A percentile compares a stretch with the other conserved stretches of the same genome.
These are phyloP conservation scores for Dendrobium chrysotoxum DNA, from an alignment of 106 monocot species.

Conservation along the genomic window DNA sequence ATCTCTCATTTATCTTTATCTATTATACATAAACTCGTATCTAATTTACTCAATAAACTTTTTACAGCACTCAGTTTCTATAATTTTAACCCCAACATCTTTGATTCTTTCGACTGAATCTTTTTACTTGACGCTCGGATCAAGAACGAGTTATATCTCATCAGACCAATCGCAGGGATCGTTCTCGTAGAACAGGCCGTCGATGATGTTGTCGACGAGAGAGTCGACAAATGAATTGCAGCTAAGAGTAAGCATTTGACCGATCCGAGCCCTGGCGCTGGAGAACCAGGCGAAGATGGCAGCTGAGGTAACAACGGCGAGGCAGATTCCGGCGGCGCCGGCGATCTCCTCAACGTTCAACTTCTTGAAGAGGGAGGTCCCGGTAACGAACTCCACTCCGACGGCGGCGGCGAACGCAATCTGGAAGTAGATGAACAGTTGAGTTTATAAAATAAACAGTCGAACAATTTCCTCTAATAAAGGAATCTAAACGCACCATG, in stretches of 20 bases:
- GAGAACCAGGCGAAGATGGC: conserved; percentile 74
- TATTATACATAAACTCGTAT: background rate
- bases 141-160: conserved; percentile 8
- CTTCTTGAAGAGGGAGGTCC: conserved; percentile 86
- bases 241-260: conserved; percentile 54
- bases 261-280: conserved; percentile 48
- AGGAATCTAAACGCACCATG: conserved; percentile 43
- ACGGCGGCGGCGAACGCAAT: conserved; percentile 70
- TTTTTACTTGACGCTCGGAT: background rate
- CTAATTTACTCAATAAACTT: background rate
- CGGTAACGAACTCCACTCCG: conserved; percentile 60
- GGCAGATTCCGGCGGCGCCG: conserved; percentile 59
- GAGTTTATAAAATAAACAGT: background rate
- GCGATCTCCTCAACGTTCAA: conserved; percentile 62
- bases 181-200: conserved; percentile 71
- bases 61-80: background rate
- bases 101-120: background rate
- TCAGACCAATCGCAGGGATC: conserved; percentile 64
- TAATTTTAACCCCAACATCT: background rate
- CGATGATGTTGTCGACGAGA: conserved; percentile 82
- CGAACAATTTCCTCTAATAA: background rate
- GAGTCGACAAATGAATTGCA: conserved; percentile 88
- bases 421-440: conserved; percentile 16
- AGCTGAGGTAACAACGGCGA: conserved; percentile 51
- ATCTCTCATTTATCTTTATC: background rate